phyloP scores from a whole-genome alignment of 768 basidiomycete genomes.

The Boletus rubescentipes region DNA sequence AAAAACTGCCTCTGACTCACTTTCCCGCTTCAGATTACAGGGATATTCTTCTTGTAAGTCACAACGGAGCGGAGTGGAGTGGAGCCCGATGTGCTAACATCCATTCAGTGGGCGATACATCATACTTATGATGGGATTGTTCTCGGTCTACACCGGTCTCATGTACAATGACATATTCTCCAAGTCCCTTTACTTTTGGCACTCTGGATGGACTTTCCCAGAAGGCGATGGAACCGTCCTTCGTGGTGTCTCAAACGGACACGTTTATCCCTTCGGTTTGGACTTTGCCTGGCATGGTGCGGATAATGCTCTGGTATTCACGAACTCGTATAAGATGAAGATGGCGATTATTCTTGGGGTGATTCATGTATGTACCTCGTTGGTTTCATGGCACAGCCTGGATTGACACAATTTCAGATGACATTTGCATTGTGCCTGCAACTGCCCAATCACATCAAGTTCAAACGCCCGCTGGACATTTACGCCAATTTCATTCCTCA shows the following conservation, averaged over 20 bases:
- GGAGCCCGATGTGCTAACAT: slow-evolving; percentile 16
- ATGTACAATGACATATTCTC: slow-evolving; percentile 99
- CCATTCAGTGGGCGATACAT: slow-evolving; percentile 89
- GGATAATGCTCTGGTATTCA: slow-evolving; percentile 89
- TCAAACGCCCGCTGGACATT: slow-evolving; percentile 84
- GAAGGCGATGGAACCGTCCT: slow-evolving; percentile 42
- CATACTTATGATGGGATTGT: slow-evolving; percentile 96
- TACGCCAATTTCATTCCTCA: slow-evolving; percentile 97
- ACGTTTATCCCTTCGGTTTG: slow-evolving; percentile 88
- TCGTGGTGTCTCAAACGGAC: slow-evolving; percentile 55
- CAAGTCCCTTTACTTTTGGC: slow-evolving; percentile 82
- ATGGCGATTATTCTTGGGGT: slow-evolving; percentile 97
- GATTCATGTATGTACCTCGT: slow-evolving; percentile 69
- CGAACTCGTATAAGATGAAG: slow-evolving; percentile 99
- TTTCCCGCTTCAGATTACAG: slow-evolving; percentile 56
- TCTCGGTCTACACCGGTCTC: slow-evolving; percentile 94
- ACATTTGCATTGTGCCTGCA: slow-evolving; percentile 96
- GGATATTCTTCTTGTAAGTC: slow-evolving; percentile 90
- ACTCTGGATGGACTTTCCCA: slow-evolving; percentile 85
- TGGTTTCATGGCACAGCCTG: background rate
- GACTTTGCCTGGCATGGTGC: slow-evolving; percentile 96
- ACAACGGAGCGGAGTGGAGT: background rate
- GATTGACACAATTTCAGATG: slow-evolving; percentile 62
- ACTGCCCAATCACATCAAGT: slow-evolving; percentile 92
- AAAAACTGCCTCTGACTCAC: slow-evolving; percentile 7